Evolutionary conservation across 805 yeast species (phyloP).

Genomic region (Brettanomyces nanus): DNA sequence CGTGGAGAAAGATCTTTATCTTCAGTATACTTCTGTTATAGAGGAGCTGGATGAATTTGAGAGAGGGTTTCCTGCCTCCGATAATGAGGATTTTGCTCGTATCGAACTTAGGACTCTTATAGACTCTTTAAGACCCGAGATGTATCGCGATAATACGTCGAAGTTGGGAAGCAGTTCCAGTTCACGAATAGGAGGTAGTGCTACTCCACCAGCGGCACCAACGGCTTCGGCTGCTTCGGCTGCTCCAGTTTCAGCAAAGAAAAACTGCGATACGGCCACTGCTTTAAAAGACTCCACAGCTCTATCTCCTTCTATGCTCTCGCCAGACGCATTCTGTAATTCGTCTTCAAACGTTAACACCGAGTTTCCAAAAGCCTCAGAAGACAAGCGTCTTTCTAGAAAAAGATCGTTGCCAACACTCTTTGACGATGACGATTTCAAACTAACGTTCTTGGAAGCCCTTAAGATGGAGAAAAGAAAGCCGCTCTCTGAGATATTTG

Average conservation of each 20-base stretch:
- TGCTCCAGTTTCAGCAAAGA: neutral
- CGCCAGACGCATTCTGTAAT: conserved; percentile 15
- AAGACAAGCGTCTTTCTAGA: conserved; percentile 13
- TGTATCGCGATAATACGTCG: neutral
- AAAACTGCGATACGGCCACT: neutral
- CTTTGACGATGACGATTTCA: conserved; percentile 30
- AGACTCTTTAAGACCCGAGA: neutral
- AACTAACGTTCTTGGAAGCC: conserved; percentile 36
- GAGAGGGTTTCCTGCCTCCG: conserved; percentile 19
- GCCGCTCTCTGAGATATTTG: conserved; percentile 58
- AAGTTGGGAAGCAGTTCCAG: neutral
- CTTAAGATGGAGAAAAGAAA: conserved; percentile 57
- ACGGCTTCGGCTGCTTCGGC: neutral
- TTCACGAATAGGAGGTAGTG: neutral
- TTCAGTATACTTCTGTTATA: conserved; percentile 46
- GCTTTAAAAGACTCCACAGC: neutral
- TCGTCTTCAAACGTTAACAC: conserved; percentile 5
- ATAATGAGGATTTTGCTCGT: conserved; percentile 12
- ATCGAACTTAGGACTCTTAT: conserved; percentile 11
- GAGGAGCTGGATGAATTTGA: conserved; percentile 61
- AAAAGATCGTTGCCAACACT: conserved; percentile 23
- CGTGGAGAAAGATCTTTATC: conserved; percentile 54
- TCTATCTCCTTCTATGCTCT: conserved; percentile 5
- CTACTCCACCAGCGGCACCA: neutral
- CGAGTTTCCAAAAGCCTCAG: conserved; percentile 8